A percentile compares a stretch with the other conserved stretches of the same genome.
Evolutionary conservation across 2,329 filamentous ascomycete species (phyloP).

Genomic region (Geosmithia flava): DNA sequence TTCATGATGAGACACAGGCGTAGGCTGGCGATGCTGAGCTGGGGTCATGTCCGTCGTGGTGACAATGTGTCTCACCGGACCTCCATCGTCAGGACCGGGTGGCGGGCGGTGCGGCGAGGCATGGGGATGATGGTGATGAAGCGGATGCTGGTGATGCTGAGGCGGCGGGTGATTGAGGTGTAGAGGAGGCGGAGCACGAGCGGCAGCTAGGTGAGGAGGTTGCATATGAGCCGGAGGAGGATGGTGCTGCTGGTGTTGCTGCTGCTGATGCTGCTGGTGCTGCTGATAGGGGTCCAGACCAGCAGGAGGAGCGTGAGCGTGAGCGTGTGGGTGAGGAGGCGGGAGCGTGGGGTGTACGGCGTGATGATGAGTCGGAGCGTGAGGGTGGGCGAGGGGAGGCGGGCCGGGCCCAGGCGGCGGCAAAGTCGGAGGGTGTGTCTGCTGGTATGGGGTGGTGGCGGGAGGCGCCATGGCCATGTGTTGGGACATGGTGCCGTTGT

Average conservation of each 20-base stretch:
- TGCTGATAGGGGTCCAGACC: constrained; percentile 2
- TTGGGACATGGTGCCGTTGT: constrained; percentile 1
- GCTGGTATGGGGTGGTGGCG: not conserved
- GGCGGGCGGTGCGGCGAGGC: not conserved
- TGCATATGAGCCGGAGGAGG: constrained; percentile 1
- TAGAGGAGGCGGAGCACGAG: constrained; percentile 2
- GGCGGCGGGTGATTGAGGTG: not conserved
- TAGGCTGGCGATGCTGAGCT: not conserved
- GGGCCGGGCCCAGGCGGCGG: too few species aligned
- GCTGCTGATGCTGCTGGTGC: constrained; percentile 4
- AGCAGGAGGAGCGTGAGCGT: not conserved
- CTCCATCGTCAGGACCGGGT: not conserved
- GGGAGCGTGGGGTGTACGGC: not conserved
- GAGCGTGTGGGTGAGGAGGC: not conserved
- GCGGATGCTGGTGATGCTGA: not conserved
- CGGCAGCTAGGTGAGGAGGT: constrained; percentile 2
- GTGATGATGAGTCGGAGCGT: not conserved
- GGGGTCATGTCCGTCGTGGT: not conserved
- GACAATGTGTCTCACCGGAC: not conserved
- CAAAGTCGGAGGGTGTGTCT: not conserved
- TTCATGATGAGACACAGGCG: not conserved
- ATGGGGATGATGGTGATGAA: not conserved
- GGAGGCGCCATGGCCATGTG: constrained; percentile 1
- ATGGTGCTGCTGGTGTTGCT: constrained; percentile 9
- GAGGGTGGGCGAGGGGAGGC: not conserved